A percentile compares a stretch with the other conserved stretches of the same genome.
phyloP scores from a whole-genome alignment of 495 filamentous ascomycete genomes.

The Hypoxylon perforatum region DNA sequence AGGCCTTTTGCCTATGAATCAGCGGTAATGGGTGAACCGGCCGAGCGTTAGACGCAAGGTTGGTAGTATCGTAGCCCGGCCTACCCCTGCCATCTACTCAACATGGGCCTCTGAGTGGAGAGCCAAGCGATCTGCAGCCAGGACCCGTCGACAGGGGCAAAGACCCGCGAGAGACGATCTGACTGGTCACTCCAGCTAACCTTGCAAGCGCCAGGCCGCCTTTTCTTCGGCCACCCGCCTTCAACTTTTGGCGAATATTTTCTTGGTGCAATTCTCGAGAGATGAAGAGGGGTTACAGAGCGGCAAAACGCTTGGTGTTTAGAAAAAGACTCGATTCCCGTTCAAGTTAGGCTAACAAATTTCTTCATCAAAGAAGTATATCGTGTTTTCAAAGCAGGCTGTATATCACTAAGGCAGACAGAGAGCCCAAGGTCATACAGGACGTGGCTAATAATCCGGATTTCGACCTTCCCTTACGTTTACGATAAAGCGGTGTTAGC shows the following conservation, averaged over 20 bases:
- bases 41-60: constrained; percentile 35
- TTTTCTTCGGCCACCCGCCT: constrained; percentile 38
- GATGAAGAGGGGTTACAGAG: constrained; percentile 32
- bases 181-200: constrained; percentile 28
- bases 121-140: constrained; percentile 45
- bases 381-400: constrained; percentile 8
- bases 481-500: not conserved
- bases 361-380: constrained; percentile 8
- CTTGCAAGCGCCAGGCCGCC: constrained; percentile 40
- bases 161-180: constrained; percentile 25
- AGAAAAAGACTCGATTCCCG: constrained; percentile 8
- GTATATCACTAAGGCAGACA: not conserved
- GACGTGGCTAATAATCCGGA: constrained; percentile 4
- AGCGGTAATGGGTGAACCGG: constrained; percentile 25
- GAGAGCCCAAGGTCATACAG: not conserved
- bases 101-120: constrained; percentile 40
- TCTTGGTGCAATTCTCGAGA: constrained; percentile 34
- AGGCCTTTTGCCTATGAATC: constrained; percentile 31
- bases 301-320: constrained; percentile 40
- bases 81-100: constrained; percentile 33
- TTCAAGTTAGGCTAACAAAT: constrained; percentile 20
- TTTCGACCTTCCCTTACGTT: not conserved
- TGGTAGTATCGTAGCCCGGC: constrained; percentile 31
- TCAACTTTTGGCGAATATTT: constrained; percentile 24
- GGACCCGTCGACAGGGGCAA: constrained; percentile 30